A percentile compares a stretch with the other conserved stretches of the same genome.
Conservation (phyloP, 306 rosid species). For the Cyamopsis tetragonoloba region DNA sequence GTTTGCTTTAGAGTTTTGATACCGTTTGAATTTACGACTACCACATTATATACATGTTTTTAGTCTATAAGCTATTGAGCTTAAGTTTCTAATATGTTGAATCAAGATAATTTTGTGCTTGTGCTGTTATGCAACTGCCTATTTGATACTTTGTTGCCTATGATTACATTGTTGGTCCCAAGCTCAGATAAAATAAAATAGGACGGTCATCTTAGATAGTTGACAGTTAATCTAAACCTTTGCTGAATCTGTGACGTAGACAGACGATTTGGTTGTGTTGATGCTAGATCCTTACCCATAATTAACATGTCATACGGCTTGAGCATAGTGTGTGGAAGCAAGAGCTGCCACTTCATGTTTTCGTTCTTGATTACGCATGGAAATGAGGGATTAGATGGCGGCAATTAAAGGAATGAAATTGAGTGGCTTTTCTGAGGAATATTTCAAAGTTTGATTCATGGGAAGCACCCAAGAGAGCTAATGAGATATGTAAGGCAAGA, state of each 20-base stretch:
- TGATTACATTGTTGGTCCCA: background rate
- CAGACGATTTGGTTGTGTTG: background rate
- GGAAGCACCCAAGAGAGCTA: background rate
- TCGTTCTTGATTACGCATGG: no score
- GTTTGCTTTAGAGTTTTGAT: background rate
- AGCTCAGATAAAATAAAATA: background rate
- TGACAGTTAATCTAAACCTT: background rate
- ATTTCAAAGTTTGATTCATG: background rate
- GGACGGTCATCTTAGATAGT: background rate
- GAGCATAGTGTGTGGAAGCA: background rate
- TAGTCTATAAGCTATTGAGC: background rate
- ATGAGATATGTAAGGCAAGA: background rate
- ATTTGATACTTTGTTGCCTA: background rate
- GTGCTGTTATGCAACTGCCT: background rate
- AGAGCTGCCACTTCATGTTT: background rate
- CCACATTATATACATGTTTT: background rate
- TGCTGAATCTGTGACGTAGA: background rate
- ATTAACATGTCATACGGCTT: background rate
- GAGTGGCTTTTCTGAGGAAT: background rate
- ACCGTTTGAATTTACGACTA: background rate
- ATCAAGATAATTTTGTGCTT: background rate
- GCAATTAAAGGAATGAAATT: background rate
- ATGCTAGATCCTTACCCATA: background rate
- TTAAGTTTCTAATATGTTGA: background rate
- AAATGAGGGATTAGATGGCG: background rate